Evolutionary conservation across 805 yeast genomes (phyloP).

Genomic region (Torulaspora microellipsoides): DNA sequence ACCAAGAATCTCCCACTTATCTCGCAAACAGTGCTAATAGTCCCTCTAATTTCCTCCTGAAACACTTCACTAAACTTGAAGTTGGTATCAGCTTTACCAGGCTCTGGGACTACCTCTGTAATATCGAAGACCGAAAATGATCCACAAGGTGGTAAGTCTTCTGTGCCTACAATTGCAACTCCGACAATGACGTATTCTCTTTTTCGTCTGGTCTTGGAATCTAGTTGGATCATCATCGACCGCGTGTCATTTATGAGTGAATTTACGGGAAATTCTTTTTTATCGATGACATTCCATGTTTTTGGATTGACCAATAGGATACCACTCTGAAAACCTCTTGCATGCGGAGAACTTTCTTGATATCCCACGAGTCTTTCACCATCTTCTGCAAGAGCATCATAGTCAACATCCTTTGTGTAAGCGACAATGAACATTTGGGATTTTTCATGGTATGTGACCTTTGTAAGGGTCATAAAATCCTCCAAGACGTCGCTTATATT

Average conservation of each 20-base stretch:
- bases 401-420: conserved; percentile 54
- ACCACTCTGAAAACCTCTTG: conserved; percentile 54
- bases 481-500: conserved; percentile 40
- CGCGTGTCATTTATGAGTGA: conserved; percentile 46
- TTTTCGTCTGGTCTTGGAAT: conserved; percentile 39
- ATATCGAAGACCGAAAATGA: conserved; percentile 68
- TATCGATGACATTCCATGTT: conserved; percentile 74
- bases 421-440: conserved; percentile 61
- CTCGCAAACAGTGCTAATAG: conserved; percentile 72
- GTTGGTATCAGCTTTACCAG: conserved; percentile 77
- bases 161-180: conserved; percentile 67
- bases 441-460: conserved; percentile 63
- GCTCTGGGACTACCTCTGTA: conserved; percentile 83
- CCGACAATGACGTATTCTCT: conserved; percentile 77
- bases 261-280: conserved; percentile 58
- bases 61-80: conserved; percentile 70
- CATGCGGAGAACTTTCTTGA: conserved; percentile 43
- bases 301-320: conserved; percentile 65
- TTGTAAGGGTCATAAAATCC: conserved; percentile 47
- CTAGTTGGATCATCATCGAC: conserved; percentile 36
- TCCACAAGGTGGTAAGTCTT: conserved; percentile 78
- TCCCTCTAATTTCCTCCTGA: conserved; percentile 75
- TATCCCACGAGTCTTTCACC: conserved; percentile 60
- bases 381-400: conserved; percentile 69
- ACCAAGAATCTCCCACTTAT: conserved; percentile 78